A percentile compares a stretch with the other conserved stretches of the same genome.
Evolutionary conservation across 345 rosid genomes (phyloP).

Genomic region (Camelina sativa): DNA sequence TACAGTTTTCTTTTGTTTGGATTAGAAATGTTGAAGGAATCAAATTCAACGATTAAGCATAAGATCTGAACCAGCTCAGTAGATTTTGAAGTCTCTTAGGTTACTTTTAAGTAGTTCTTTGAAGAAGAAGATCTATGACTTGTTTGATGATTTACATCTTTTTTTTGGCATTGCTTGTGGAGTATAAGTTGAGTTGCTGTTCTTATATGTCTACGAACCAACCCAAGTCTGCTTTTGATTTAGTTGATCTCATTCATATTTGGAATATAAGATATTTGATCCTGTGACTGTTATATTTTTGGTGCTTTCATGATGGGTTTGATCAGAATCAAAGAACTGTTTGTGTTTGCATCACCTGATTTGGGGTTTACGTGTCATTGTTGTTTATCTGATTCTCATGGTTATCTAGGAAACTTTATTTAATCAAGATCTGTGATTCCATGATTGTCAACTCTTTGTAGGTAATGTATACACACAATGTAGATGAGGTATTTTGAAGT

Average conservation of each 20-base stretch:
- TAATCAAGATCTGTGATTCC: background rate
- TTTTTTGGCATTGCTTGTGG: background rate
- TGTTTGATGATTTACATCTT: constrained; percentile 4
- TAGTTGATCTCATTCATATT: background rate
- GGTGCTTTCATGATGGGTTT: constrained; percentile 1
- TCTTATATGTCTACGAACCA: background rate
- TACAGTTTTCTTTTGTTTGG: background rate
- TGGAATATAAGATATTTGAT: constrained; percentile 1
- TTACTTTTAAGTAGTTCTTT: constrained; percentile 6
- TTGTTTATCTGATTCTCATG: background rate
- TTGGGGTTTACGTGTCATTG: background rate
- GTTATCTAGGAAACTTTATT: background rate
- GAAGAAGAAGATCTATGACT: constrained; percentile 12
- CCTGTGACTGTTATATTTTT: background rate
- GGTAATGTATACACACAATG: background rate
- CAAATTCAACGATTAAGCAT: background rate
- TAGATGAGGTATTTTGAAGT: too few relatives aligned
- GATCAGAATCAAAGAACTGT: background rate
- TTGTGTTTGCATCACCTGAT: background rate
- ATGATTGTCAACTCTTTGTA: background rate
- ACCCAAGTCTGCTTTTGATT: background rate
- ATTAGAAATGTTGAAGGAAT: background rate
- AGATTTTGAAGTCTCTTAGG: background rate
- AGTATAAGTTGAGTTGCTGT: background rate
- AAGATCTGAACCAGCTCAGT: constrained; percentile 18